phyloP scores from a whole-genome alignment of 2,329 filamentous ascomycete genomes.

The Drechslerella dactyloides region DNA sequence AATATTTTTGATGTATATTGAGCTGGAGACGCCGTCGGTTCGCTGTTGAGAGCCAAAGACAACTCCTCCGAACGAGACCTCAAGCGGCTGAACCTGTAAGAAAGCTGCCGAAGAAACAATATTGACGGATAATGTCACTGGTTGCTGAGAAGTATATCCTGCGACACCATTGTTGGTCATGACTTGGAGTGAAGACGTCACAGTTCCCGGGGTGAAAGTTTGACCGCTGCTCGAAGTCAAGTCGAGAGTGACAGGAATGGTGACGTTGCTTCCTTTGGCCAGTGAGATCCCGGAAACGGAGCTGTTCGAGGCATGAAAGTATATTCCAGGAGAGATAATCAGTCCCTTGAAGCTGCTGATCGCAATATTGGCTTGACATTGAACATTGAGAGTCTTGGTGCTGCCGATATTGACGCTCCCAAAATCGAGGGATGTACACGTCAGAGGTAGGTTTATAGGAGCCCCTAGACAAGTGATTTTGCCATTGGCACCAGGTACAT shows the following conservation, averaged over 20 bases:
- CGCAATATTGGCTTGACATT: constrained; percentile 60
- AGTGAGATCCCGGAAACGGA: constrained; percentile 58
- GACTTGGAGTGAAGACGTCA: constrained; percentile 38
- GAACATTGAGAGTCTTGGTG: constrained; percentile 56
- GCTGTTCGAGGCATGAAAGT: constrained; percentile 58
- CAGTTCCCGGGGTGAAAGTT: constrained; percentile 28
- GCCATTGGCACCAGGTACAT: constrained; percentile 54
- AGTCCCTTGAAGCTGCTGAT: constrained; percentile 58
- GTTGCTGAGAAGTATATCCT: constrained; percentile 57
- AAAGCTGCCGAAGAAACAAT: constrained; percentile 58
- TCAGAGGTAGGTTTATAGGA: constrained; percentile 60
- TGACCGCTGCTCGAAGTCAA: constrained; percentile 17
- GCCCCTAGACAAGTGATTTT: constrained; percentile 55
- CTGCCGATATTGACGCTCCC: constrained; percentile 58
- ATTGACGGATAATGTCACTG: constrained; percentile 58
- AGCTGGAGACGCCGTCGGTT: constrained; percentile 55
- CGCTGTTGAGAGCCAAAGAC: constrained; percentile 57
- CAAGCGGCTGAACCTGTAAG: constrained; percentile 57
- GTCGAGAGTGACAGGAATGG: constrained; percentile 57
- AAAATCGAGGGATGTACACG: constrained; percentile 59
- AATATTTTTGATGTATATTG: constrained; percentile 58
- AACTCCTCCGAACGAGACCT: constrained; percentile 59
- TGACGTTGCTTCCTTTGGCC: constrained; percentile 58
- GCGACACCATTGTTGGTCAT: constrained; percentile 56
- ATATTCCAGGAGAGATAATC: constrained; percentile 56